These are phyloP conservation scores for Metarhizium robertsii DNA, from an alignment of 2,329 filamentous ascomycete species.

Conservation along the genomic window DNA sequence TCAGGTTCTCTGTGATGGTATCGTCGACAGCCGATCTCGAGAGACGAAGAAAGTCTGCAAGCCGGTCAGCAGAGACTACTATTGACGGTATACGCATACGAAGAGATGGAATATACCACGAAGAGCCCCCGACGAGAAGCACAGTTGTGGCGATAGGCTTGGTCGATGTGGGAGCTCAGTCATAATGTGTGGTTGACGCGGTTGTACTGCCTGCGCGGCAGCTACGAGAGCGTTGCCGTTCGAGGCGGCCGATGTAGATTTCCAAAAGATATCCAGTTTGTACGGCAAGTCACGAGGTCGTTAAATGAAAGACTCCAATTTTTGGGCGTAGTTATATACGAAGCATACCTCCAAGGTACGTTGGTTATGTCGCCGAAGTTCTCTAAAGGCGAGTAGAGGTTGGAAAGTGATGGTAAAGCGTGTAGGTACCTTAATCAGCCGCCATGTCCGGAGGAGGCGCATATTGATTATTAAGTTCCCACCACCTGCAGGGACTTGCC, in stretches of 20 bases:
- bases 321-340: background rate
- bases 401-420: too few relatives aligned
- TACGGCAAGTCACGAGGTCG: background rate
- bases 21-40: constrained; percentile 84
- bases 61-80: constrained; percentile 1
- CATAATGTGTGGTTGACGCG: constrained; percentile 26
- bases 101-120: constrained; percentile 40
- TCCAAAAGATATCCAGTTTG: background rate
- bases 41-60: constrained; percentile 75
- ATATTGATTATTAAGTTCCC: too few relatives aligned
- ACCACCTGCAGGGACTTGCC: too few relatives aligned
- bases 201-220: background rate
- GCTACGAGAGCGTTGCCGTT: constrained; percentile 4
- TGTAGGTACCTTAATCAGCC: too few relatives aligned
- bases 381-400: too few relatives aligned
- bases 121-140: constrained; percentile 61
- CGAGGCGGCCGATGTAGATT: background rate
- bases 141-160: constrained; percentile 62
- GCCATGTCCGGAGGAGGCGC: too few relatives aligned
- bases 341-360: too few relatives aligned
- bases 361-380: too few relatives aligned
- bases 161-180: constrained; percentile 36
- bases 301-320: background rate
- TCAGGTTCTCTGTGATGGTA: constrained; percentile 86
- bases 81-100: constrained; percentile 12